Conservation (phyloP, 2,329 filamentous ascomycete species). For the Ophiostoma montium region DNA sequence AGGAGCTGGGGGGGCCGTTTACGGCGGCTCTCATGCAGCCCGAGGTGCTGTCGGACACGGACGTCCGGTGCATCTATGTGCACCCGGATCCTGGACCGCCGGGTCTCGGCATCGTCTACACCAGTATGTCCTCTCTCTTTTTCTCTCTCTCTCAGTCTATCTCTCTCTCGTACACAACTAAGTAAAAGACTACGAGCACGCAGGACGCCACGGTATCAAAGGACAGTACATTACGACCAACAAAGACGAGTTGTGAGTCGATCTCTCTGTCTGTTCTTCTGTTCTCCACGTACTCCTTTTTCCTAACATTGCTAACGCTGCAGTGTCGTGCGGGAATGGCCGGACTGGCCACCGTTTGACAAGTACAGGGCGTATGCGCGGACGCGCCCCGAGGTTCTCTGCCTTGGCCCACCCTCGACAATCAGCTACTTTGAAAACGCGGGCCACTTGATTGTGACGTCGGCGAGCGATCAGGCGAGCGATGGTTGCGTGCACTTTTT, state of each 20-base stretch:
- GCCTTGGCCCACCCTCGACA: constrained; percentile 26
- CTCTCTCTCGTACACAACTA: too few relatives aligned
- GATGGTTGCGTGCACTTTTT: constrained; percentile 11
- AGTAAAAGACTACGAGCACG: not conserved
- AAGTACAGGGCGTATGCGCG: not conserved
- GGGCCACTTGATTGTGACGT: constrained; percentile 29
- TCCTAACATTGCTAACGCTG: not conserved
- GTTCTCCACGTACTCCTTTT: too few relatives aligned
- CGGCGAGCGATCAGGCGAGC: constrained; percentile 7
- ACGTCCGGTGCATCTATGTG: constrained; percentile 10
- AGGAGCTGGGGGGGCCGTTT: not conserved
- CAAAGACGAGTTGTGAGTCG: constrained; percentile 17
- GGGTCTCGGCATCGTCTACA: constrained; percentile 29
- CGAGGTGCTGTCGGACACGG: not conserved
- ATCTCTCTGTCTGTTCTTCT: not conserved
- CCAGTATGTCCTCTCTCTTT: constrained; percentile 19
- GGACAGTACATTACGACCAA: constrained; percentile 31
- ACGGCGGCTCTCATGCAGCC: not conserved
- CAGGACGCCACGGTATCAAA: constrained; percentile 15
- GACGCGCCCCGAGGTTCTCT: not conserved
- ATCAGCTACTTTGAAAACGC: constrained; percentile 32
- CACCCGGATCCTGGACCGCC: constrained; percentile 23
- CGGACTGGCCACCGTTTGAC: not conserved
- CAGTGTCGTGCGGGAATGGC: not conserved
- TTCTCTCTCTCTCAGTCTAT: too few relatives aligned